Evolutionary conservation across 1,139 yeast species (phyloP), one percentile per base, ranked within the genome.

Genomic region (Chernovozyma sophiae-reginae): DNA sequence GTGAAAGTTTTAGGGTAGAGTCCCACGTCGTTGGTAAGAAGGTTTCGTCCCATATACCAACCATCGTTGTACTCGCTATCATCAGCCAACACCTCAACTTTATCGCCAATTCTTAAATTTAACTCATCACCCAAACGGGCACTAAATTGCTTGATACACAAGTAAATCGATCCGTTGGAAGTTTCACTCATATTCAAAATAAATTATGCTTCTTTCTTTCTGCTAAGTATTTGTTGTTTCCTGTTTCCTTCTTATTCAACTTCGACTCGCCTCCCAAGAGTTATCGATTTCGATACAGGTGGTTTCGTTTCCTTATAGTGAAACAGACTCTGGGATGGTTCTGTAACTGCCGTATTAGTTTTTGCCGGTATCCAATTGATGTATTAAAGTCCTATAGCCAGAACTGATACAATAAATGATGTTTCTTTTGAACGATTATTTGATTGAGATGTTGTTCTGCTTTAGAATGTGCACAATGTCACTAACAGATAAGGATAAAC

Each of bases 41-140:
- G 57, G 49, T 90, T 89, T 44, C 81, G 81, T 8, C 97, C 96
- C 83, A 68, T 68, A 53, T 82, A 92, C 99, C 99, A 92, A n/a
- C 97, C 97, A 58, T 92, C 99, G 48, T 86, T 85, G 59, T 85
- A 92, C 52, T 86, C 97, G 44, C 81, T 77, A 60, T 92, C 99
- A 57, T 89, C 96, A 31, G 95, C 87, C 20, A 94, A 74, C 13
- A 92, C 89, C 56, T 89, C 94, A 39, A 94, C 74, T 46, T 79
- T 81, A 52, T 92, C 97, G 19, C 97, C 97, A 19, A 84, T 78
- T 35, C 70, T 72, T 45, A 92, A 69, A 32, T 81, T 77, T 33
- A 92, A 68, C 61, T 92, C 99, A 58, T 94, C 98, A 19, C 87
- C 96, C 43, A 90, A 69, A 37, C 97, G 72, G 35, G 95, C 90